Evolutionary conservation across 768 basidiomycete genomes (phyloP).

Genomic region (Suillus bovinus): DNA sequence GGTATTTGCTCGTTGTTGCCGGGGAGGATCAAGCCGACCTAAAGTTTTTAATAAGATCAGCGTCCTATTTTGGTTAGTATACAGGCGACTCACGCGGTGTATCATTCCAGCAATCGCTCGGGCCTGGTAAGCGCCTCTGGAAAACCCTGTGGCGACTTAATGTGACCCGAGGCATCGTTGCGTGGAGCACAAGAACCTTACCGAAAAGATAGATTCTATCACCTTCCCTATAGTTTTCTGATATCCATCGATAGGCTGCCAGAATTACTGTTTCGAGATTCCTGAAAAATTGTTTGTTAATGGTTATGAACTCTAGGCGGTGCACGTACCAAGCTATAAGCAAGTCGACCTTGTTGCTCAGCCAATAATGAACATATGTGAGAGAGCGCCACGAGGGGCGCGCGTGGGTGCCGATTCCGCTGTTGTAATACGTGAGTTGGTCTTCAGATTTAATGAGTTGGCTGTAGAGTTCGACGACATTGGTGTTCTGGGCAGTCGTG

Average conservation of each 20-base stretch:
- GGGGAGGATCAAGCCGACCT: constrained; percentile 36
- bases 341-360: constrained; percentile 28
- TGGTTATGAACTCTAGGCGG: not conserved
- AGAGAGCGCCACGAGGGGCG: constrained; percentile 13
- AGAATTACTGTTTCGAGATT: constrained; percentile 31
- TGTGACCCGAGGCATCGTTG: not conserved
- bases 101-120: constrained; percentile 40
- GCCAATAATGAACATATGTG: constrained; percentile 21
- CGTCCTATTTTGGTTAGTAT: constrained; percentile 3
- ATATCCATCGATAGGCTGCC: constrained; percentile 34
- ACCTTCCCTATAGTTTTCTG: constrained; percentile 30
- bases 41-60: not conserved
- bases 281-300: constrained; percentile 17
- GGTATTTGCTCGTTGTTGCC: constrained; percentile 38
- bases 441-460: constrained; percentile 16
- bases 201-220: constrained; percentile 41
- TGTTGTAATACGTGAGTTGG: constrained; percentile 31
- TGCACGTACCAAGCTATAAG: constrained; percentile 31
- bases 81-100: constrained; percentile 22
- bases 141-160: constrained; percentile 33
- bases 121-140: constrained; percentile 44
- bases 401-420: constrained; percentile 35
- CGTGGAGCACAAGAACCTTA: constrained; percentile 10
- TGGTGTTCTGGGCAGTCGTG: constrained; percentile 26
- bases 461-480: constrained; percentile 32